Percentiles rank a stretch among this genome's conserved stretches.
Conservation (phyloP, 352 stramenopile species). For the Peronospora farinosa region DNA sequence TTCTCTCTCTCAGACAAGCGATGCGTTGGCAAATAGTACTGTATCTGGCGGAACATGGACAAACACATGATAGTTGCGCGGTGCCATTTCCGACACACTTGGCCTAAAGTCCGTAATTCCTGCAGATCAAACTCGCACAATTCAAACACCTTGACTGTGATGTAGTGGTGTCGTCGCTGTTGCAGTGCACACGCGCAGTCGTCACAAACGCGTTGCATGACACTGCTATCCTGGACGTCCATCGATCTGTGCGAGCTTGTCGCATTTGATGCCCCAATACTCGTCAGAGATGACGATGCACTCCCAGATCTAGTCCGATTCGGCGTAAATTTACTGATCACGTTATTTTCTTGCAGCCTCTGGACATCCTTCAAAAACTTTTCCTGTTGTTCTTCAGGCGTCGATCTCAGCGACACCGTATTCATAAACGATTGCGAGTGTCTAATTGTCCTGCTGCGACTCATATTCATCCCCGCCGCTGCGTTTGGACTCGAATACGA, state of each 20-base stretch:
- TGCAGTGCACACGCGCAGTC: conserved; percentile 74
- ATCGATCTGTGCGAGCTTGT: conserved; percentile 37
- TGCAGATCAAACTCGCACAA: conserved; percentile 74
- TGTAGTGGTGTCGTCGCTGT: conserved; percentile 80
- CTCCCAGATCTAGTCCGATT: conserved; percentile 33
- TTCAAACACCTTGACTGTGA: conserved; percentile 81
- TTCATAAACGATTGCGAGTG: conserved; percentile 25
- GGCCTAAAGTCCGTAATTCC: conserved; percentile 61
- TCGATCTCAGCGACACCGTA: conserved; percentile 25
- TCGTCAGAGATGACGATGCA: conserved; percentile 23
- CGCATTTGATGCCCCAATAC: conserved; percentile 11
- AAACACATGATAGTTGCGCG: conserved; percentile 83
- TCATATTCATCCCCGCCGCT: conserved; percentile 7
- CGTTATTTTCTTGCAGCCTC: conserved; percentile 49
- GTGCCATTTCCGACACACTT: conserved; percentile 84
- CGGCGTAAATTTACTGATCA: conserved; percentile 73
- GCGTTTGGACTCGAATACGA: conserved; percentile 41
- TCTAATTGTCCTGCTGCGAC: conserved; percentile 6
- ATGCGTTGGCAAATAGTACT: conserved; percentile 81
- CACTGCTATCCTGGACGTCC: conserved; percentile 56
- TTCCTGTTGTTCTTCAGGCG: conserved; percentile 44
- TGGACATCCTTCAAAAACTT: conserved; percentile 71
- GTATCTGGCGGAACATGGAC: conserved; percentile 85
- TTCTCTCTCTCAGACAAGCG: conserved; percentile 66
- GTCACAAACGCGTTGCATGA: conserved; percentile 78